phyloP scores from a whole-genome alignment of 148 eudicot genomes.

The Silene uniflora region DNA sequence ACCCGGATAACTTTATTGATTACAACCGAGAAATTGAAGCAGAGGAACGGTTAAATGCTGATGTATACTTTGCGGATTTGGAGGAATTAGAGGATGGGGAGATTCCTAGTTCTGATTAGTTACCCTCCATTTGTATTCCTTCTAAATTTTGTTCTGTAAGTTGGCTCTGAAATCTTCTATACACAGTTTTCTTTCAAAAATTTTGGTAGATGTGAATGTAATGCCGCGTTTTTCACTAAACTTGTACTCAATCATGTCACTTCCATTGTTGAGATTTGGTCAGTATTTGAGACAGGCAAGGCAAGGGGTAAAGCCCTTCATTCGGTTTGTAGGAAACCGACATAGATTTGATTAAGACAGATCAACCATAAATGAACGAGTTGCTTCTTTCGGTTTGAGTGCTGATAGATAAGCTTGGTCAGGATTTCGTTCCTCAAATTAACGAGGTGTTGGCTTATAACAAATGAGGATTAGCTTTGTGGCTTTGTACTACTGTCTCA shows the following conservation, averaged over 20 bases:
- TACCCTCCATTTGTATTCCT: background rate
- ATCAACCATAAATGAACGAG: too few relatives aligned
- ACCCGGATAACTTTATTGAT: slow-evolving; percentile 64
- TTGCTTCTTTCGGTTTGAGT: too few relatives aligned
- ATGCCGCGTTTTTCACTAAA: background rate
- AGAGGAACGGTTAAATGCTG: slow-evolving; percentile 13
- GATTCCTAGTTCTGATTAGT: slow-evolving; percentile 39
- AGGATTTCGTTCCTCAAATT: too few relatives aligned
- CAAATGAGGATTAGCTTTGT: too few relatives aligned
- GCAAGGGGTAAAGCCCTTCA: too few relatives aligned
- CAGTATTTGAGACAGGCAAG: background rate
- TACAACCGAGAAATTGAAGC: slow-evolving; percentile 35
- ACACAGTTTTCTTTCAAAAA: background rate
- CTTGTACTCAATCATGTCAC: too few relatives aligned
- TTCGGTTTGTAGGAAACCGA: too few relatives aligned
- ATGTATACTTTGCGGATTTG: slow-evolving; percentile 17
- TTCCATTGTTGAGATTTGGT: background rate
- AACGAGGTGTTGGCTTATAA: too few relatives aligned
- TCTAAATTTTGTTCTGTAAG: slow-evolving; percentile 2
- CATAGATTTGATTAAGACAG: too few relatives aligned
- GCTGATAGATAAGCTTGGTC: too few relatives aligned
- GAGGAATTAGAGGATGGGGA: slow-evolving; percentile 96
- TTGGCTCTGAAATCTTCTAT: background rate
- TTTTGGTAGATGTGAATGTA: background rate
- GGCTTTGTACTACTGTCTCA: too few relatives aligned